These are phyloP conservation scores for Pichia sorboxylosa DNA, from an alignment of 1,139 yeast genomes.

Conservation along the genomic window DNA sequence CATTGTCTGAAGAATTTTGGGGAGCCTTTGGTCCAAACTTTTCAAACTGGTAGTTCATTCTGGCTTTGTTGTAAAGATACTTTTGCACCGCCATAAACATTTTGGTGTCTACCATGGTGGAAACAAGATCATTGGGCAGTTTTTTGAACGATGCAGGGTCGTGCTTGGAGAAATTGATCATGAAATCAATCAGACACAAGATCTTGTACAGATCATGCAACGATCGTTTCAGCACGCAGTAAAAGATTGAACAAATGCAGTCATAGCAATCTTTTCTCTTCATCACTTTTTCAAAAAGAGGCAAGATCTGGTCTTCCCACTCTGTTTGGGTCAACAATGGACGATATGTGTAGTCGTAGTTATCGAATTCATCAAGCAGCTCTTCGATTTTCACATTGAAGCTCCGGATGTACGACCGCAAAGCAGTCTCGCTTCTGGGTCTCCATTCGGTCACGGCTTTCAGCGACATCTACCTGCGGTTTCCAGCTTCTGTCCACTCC, in stretches of 20 bases:
- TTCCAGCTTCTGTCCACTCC: too few relatives aligned
- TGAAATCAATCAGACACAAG: conserved; percentile 17
- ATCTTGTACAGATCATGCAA: conserved; percentile 9
- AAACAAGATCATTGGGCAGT: conserved; percentile 16
- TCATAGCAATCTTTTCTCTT: conserved; percentile 11
- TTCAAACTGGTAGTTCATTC: conserved; percentile 17
- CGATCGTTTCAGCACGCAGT: conserved; percentile 5
- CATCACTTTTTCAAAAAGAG: conserved; percentile 11
- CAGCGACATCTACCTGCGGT: too few relatives aligned
- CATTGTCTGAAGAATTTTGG: not conserved
- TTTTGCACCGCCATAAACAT: conserved; percentile 10
- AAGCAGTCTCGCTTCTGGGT: not conserved
- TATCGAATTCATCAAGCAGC: conserved; percentile 12
- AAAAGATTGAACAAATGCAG: conserved; percentile 11
- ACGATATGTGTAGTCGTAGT: conserved; percentile 13
- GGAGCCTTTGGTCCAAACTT: not conserved
- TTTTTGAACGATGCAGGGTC: conserved; percentile 13
- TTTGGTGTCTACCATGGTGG: conserved; percentile 4
- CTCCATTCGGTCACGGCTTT: not conserved
- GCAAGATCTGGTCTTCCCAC: conserved; percentile 16
- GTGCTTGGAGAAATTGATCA: conserved; percentile 14
- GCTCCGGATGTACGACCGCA: conserved; percentile 1
- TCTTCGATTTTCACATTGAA: conserved; percentile 12
- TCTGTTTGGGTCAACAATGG: conserved; percentile 15
- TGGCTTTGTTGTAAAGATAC: conserved; percentile 9